Evolutionary conservation across 805 yeast genomes (phyloP), one percentile per base, ranked within the genome.

Genomic region (Candida sakaeoensis): DNA sequence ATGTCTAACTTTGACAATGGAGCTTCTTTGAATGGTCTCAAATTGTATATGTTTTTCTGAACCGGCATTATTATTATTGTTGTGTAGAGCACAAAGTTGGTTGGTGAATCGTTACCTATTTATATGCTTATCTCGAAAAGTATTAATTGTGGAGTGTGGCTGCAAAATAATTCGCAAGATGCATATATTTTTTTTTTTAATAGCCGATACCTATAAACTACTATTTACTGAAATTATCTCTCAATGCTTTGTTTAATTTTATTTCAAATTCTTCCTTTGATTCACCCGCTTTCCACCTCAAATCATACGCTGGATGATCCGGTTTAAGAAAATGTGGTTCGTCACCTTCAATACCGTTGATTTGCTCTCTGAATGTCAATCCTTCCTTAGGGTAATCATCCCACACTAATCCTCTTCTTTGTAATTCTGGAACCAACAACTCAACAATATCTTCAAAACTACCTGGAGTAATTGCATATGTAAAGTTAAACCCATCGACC

Each of bases 401-500:
- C 58, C 63, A 56, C 10, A 58, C 59, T 12, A 60, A 52, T 8
- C 67, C 70, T 40, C 69, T 54, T 29, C 44, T 47, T 42, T 58
- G 58, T 32, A 69, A 51, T 37, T 58, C 71, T 5, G 73, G 72
- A 16, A 69, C 50, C 17, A 69, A 42, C 12, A 48, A 44, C 10
- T 66, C 61, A 10, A 65, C 66, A 36, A 68, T 45, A 24, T 70
- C 72, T 41, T 59, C 64, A 36, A 59, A 57, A 5, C 64, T 45
- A 4, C 58, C 65, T 14, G 69, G 71, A 15, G 55, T 47, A 5
- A 63, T 51, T 1, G 72, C 61, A 40, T 65, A 61, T 4, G 63
- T 60, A 39, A 70, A 50, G 42, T 70, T 70, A 49, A 69, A 67
- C 1, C 75, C 75, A 46, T 70, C 75, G 14, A 70, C 57, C 17